phyloP scores from a whole-genome alignment of 768 basidiomycete species.

The Stropharia rugosoannulata region DNA sequence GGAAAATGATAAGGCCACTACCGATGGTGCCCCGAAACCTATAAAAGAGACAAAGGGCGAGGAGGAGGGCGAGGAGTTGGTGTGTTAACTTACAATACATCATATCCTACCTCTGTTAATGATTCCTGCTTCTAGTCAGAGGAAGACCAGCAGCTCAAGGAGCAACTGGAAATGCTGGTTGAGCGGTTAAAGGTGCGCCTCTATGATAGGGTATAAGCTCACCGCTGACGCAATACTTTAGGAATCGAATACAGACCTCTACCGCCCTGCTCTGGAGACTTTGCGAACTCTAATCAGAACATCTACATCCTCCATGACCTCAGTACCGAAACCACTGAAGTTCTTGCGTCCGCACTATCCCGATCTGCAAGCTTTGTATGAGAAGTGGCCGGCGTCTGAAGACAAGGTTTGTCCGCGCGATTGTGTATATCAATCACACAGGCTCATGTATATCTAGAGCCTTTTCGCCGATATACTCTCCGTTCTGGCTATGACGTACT shows the following conservation, averaged over 20 bases:
- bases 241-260: constrained; percentile 87
- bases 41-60: constrained; percentile 46
- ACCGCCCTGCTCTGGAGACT: constrained; percentile 90
- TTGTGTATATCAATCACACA: background rate
- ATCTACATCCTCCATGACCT: constrained; percentile 98
- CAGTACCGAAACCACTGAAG: constrained; percentile 97
- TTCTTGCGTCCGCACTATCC: constrained; percentile 95
- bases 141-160: constrained; percentile 91
- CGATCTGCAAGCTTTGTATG: constrained; percentile 79
- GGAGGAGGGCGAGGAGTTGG: constrained; percentile 77
- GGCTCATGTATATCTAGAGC: constrained; percentile 49
- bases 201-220: constrained; percentile 1
- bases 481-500: constrained; percentile 99
- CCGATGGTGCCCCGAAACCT: constrained; percentile 53
- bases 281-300: constrained; percentile 92
- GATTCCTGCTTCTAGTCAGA: constrained; percentile 62
- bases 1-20: constrained; percentile 25
- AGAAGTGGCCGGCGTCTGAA: constrained; percentile 75
- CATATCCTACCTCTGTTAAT: constrained; percentile 5
- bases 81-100: constrained; percentile 38
- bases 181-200: constrained; percentile 82
- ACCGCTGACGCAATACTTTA: constrained; percentile 31
- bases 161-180: constrained; percentile 95
- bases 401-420: constrained; percentile 56
- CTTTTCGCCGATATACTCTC: constrained; percentile 97